Evolutionary conservation across 2,329 filamentous ascomycete species (phyloP).

Genomic region (Diplodia mutila): DNA sequence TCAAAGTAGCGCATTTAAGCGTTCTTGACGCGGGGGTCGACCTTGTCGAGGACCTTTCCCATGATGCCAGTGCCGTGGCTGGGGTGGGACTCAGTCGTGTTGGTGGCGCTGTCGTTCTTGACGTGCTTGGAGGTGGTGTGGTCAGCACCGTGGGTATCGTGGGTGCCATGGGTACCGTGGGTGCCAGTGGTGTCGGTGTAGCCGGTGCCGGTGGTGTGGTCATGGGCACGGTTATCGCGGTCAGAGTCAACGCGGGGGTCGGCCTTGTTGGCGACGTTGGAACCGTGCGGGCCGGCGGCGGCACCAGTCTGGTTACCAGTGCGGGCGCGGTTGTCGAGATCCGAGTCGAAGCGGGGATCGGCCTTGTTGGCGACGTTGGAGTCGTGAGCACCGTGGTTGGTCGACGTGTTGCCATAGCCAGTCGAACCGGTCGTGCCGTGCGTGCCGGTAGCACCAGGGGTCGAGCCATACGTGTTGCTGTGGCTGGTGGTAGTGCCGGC

Average conservation of each 20-base stretch:
- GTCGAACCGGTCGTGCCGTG: constrained; percentile 17
- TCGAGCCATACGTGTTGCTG: neutral
- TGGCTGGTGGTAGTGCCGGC: constrained; percentile 5
- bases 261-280: constrained; percentile 12
- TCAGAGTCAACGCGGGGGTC: constrained; percentile 26
- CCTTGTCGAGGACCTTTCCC: constrained; percentile 22
- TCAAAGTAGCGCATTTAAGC: neutral
- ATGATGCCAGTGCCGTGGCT: neutral
- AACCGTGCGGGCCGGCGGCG: constrained; percentile 12
- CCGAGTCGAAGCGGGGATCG: constrained; percentile 12
- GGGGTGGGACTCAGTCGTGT: constrained; percentile 10
- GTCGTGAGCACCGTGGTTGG: constrained; percentile 3
- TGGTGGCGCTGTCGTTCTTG: neutral
- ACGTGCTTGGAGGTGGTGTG: neutral
- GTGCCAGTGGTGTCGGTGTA: neutral
- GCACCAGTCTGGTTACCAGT: constrained; percentile 3
- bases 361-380: constrained; percentile 13
- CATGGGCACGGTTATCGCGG: constrained; percentile 9
- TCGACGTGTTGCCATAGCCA: no score
- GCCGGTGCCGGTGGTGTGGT: constrained; percentile 6
- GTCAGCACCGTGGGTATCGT: neutral
- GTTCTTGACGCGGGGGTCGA: constrained; percentile 26
- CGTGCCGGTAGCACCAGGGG: neutral
- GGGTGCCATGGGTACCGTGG: neutral
- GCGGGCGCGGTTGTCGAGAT: constrained; percentile 9